Evolutionary conservation across 2,329 filamentous ascomycete genomes (phyloP), one percentile per base, ranked within the genome.

Genomic region (Aspergillus brasiliensis): DNA sequence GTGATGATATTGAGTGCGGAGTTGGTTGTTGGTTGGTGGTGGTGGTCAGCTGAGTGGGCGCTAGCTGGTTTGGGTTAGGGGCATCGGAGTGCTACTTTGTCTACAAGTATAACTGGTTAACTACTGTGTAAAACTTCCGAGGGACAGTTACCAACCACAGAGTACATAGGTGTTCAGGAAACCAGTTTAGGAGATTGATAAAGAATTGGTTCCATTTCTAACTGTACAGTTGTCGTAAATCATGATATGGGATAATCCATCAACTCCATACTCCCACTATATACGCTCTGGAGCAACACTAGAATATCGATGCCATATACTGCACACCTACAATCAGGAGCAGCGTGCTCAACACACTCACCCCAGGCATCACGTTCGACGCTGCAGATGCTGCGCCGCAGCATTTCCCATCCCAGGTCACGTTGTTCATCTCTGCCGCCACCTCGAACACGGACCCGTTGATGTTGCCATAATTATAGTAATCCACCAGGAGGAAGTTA

Each of bases 401-500:
- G 64, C 77, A 80, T 15, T 72, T 68, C 15, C 74, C 67, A 51
- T 76, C 81, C 71, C 91, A 93, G 0, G 84, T 88, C 49, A 95
- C 90, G 61, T 88, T 87, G 74, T 94, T 95, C 66, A 86, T 84
- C 59, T 77, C 71, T 0, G 89, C 89, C 0, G 88, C 89, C 19
- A 90, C 88, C 70, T 89, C 83, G 69, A 96, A 96, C 8, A 95
- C 91, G 3, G 89, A 90, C 2, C 91, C 91, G 3, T 83, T 81
- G 78, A 82, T 83, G 37, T 78, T 81, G 28, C 90, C 90, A 61
- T 82, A 81, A 73, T 95, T 92, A 77, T 95, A 96, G 75, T 91
- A 95, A 73, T 96, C 91, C 25, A 95, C 91, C 56, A 95, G 87
- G 52, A 96, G 80, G 70, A 92, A 87, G 69, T 89, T 94, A 2